Percentiles rank a stretch among this genome's conserved stretches.
Evolutionary conservation across 148 eudicot species (phyloP).

Genomic region (Dysphania ambrosioides): DNA sequence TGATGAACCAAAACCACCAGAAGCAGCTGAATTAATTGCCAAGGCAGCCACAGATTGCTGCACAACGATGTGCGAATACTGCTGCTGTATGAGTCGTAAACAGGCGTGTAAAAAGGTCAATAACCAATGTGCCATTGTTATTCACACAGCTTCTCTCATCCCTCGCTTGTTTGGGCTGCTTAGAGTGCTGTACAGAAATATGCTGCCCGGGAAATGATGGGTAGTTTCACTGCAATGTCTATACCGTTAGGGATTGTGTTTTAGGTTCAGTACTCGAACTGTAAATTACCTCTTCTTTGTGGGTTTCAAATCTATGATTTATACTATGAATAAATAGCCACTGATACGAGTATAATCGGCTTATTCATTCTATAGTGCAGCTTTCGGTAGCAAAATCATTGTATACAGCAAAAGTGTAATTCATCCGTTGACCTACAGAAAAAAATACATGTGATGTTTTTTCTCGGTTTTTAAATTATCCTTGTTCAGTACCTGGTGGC

Average conservation of each 20-base stretch:
- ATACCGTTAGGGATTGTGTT: neutral
- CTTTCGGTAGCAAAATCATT: neutral
- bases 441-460: too few species aligned
- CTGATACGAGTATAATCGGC: neutral
- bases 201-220: conserved; percentile 49
- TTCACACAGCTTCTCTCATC: conserved; percentile 66
- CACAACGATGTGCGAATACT: conserved; percentile 42
- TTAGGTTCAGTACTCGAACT: neutral
- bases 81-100: conserved; percentile 87
- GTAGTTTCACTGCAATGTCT: neutral
- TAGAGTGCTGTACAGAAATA: conserved; percentile 42
- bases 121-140: conserved; percentile 63
- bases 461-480: neutral
- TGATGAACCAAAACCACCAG: conserved; percentile 49
- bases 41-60: conserved; percentile 80
- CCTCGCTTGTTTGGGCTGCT: conserved; percentile 70
- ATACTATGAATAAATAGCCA: neutral
- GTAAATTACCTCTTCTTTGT: neutral
- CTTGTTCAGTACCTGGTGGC: conserved; percentile 39
- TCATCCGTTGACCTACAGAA: neutral
- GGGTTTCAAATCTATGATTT: neutral
- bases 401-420: neutral
- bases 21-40: conserved; percentile 62
- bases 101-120: conserved; percentile 55
- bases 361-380: neutral